Evolutionary conservation across 2,329 filamentous ascomycete genomes (phyloP), one percentile per base, ranked within the genome.

Genomic region (Fonsecaea pedrosoi): DNA sequence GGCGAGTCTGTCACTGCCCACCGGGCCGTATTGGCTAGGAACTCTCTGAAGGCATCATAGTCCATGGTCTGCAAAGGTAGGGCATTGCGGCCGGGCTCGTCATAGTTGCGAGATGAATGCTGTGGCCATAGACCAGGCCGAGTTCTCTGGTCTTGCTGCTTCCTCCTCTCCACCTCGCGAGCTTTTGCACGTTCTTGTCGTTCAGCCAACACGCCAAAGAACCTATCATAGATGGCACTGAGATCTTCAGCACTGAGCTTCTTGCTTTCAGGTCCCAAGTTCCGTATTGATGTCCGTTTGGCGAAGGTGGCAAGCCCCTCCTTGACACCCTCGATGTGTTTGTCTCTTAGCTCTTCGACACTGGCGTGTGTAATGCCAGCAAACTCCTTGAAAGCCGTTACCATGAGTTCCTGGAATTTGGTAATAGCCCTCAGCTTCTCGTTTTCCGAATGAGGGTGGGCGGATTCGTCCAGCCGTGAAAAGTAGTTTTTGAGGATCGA

Each of bases 351-450:
- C 71, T 98, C 95, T 0, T 90, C 91, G 68, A 99, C 94, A 59
- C 90, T 97, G 75, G 89, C 90, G 76, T 99, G 94, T 0, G 95
- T 99, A 72, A 99, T 97, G 48, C 90, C 92, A 0, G 94, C 91
- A 76, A 99, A 99, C 76, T 99, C 95, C 73, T 97, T 98, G 81
- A 99, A 99, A 0, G 95, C 95, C 21, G 98, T 95, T 2, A 99
- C 95, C 94, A 99, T 98, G 65, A 99, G 86, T 78, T 98, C 95
- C 75, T 99, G 95, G 77, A 99, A 99, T 55, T 92, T 88, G 5
- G 96, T 99, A 62, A 99, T 95, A 0, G 94, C 92, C 61, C 94
- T 87, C 60, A 98, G 83, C 80, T 98, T 99, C 2, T 94, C 89
- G 70, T 98, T 99, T 76, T 97, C 94, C 0, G 93, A 97, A 75